Evolutionary conservation across 192 early-diverging fungal genomes (phyloP).

Genomic region (Coemansia sp.): DNA sequence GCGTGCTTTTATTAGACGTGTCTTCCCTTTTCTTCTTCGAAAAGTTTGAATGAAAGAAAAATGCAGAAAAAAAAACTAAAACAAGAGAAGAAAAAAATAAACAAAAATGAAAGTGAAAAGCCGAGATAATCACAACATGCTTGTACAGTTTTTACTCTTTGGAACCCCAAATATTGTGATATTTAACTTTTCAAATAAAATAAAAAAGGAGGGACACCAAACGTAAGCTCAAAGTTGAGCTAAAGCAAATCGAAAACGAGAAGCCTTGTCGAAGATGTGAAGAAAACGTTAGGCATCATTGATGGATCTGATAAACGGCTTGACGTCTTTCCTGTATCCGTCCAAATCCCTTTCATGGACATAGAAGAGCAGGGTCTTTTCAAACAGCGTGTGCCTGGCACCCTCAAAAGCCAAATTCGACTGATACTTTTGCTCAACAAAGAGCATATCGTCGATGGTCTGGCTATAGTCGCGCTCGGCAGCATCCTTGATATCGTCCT

Average conservation of each 20-base stretch:
- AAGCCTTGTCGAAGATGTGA: neutral
- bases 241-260: too few species aligned
- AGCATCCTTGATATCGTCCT: conserved; percentile 1
- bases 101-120: neutral
- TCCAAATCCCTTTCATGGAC: neutral
- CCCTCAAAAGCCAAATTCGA: conserved; percentile 1
- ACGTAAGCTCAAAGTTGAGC: too few species aligned
- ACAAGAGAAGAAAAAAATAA: neutral
- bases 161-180: neutral
- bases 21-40: neutral
- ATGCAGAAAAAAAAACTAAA: neutral
- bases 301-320: conserved; percentile 6
- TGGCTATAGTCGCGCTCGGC: neutral
- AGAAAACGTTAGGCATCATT: neutral
- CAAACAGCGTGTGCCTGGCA: neutral
- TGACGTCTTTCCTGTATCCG: conserved; percentile 1
- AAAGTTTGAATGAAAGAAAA: neutral
- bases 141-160: neutral
- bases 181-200: neutral
- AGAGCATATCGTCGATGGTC: neutral
- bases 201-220: neutral
- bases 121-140: neutral
- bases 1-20: neutral
- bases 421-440: conserved; percentile 1
- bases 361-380: conserved; percentile 7